Evolutionary conservation across 352 stramenopile genomes (phyloP), one percentile per base, ranked within the genome.

Genomic region (Pythium dissimile): DNA sequence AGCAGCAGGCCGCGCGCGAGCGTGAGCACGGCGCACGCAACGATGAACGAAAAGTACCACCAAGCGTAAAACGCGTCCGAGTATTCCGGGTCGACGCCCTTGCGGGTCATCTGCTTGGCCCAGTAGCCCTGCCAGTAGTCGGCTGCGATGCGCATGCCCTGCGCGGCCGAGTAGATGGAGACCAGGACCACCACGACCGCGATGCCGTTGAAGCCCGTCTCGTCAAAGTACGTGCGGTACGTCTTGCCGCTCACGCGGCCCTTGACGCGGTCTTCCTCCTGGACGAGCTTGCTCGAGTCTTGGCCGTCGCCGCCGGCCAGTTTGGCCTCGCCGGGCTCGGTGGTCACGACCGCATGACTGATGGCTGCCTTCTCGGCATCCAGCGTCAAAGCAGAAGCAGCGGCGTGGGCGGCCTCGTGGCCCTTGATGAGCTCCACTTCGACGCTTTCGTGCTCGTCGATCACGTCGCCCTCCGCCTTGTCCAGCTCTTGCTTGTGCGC

Each of bases 1-100:
- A 81, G 59, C 31, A 78, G 56, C 13, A 81, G 3, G 0, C 51
- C 66, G 9, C 71, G 71, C 0, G 8, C 54, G 2, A 81, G 41
- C 1, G 59, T 71, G 0, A 76, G 9, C 3, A 67, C 18, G 0
- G 65, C 18, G 18, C 70, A 75, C 1, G 72, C 10, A 0, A 71
- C 50, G 23, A 79, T 64, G 34, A 79, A 63, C 1, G 61, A 62
- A 30, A 80, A 57, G 44, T 81, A 84, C 72, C 72, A 83, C 60
- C 75, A 59, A 12, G 50, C 55, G 41, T 62, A 65, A 13, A 35
- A 66, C 18, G 47, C 28, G 18, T 70, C 62, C 44, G 55, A 65
- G 45, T 66, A 70, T 31, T 49, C 52, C n/a, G 39, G 24, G 26
- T 65, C 57, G 5, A 53, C 26, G 21, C 41, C 30, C 31, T 59